Base-by-base conservation (phyloP, 441 rosid genomes). In the Sinapis alba region DNA sequence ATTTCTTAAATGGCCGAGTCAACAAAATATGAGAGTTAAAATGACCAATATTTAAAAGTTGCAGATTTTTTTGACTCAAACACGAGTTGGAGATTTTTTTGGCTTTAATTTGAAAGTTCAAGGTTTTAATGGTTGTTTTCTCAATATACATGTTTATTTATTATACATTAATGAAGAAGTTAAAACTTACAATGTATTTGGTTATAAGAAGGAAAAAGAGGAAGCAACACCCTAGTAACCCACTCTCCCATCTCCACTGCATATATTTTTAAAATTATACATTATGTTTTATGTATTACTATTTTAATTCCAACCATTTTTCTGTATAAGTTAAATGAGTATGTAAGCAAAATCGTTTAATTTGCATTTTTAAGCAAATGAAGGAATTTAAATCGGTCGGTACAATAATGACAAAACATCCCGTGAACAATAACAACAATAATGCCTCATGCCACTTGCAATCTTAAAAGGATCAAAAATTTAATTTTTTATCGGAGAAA, bases 221-320 rank as follows among this genome's bases (percentile, higher is more conserved):
- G 80, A 88, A 88, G 73, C 85, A 84, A 56, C 84, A 82, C 51
- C 92, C 88, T 11, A 88, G 62, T 10, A 84, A 65, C 4, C 69
- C 87, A 81, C 87, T 84, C 58, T 88, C 87, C 92, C 92, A 88
- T 81, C 83, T 81, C 92, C 92, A 88, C 92, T 88, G 86, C 77
- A 56, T 23, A 77, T 72, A 45, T 53, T 79, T 77, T 30, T 3
- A 2, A 6, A 62, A 65, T 15, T 36, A 36, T 16, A 32, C 23
- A 26, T 21, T 47, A 19, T 23, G 11, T 28, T 15, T 27, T 59
- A 4, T 23, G 11, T 28, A 28, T 27, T 59, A 4, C 5, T 54
- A 11, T 20, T 54, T 20, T 54, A 20, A 11, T 54, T 20, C 27
- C 58, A 1, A 20, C 41, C 41, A 53, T 47, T 4, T 16, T 53